Conservation (phyloP, 768 basidiomycete species). For the Lactarius akahatsu region DNA sequence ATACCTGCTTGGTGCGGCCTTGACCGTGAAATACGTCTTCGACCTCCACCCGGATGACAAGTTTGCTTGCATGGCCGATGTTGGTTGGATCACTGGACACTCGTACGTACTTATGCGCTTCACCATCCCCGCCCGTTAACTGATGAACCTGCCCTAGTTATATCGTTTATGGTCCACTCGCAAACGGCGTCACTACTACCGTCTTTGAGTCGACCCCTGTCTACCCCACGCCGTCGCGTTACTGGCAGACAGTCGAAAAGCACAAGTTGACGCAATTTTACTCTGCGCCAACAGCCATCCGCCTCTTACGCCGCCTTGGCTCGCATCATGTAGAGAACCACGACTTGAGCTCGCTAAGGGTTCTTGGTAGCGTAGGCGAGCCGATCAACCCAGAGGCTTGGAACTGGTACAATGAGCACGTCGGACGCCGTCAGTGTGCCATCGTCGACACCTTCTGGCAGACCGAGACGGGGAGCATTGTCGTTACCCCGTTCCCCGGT, state of each 20-base stretch:
- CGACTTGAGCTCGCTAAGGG: slow-evolving; percentile 79
- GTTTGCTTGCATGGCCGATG: slow-evolving; percentile 98
- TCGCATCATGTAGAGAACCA: slow-evolving; percentile 79
- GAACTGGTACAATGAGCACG: slow-evolving; percentile 98
- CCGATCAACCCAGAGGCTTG: slow-evolving; percentile 99
- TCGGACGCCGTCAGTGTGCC: slow-evolving; percentile 84
- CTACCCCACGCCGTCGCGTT: slow-evolving; percentile 93
- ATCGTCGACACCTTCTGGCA: slow-evolving; percentile 97
- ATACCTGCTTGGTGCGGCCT: slow-evolving; percentile 87
- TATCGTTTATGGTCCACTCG: slow-evolving; percentile 93
- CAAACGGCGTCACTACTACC: slow-evolving; percentile 78
- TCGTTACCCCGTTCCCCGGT: slow-evolving; percentile 93
- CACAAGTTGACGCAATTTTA: slow-evolving; percentile 97
- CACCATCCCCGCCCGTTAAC: background rate
- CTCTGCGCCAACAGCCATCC: slow-evolving; percentile 91
- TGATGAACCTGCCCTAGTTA: slow-evolving; percentile 45
- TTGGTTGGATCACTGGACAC: slow-evolving; percentile 99
- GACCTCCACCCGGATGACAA: slow-evolving; percentile 95
- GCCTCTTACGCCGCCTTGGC: slow-evolving; percentile 83
- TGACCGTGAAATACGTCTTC: slow-evolving; percentile 97
- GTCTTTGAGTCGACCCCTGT: slow-evolving; percentile 97
- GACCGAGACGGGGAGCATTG: slow-evolving; percentile 97
- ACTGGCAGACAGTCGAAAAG: slow-evolving; percentile 95
- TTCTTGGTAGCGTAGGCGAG: slow-evolving; percentile 93
- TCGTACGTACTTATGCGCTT: slow-evolving; percentile 45